Base-by-base conservation (phyloP, 1,284 basidiomycete species). In the Pascua sp. region DNA sequence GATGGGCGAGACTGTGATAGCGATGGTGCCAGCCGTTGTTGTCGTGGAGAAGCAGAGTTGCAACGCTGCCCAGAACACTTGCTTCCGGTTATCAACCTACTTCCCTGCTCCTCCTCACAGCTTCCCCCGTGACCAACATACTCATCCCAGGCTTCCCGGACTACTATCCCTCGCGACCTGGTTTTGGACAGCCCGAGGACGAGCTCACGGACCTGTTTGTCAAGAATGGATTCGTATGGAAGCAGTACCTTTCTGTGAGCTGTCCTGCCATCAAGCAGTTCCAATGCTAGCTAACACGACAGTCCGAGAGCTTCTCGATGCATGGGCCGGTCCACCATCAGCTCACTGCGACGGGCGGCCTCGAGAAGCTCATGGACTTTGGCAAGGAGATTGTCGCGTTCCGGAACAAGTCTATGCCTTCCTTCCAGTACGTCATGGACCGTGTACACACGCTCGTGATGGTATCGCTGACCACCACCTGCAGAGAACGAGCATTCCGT, bases 181-280 rank as follows among this genome's bases (percentile, higher is more conserved):
- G 86, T 5, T 89, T 91, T 37, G 84, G 85, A 8, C 90, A 94
- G 74, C 86, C 89, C 36, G 94, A 96, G 75, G 92, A 96, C 69
- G 77, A 85, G 5, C 79, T 96, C 55, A 87, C 89, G 0, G 86
- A 90, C 57, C 69, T 75, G 0, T 88, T 87, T 65, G 85, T 97
- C 57, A 89, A 89, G 78, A 83, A 84, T 70, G 95, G 95, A 0
- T 89, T 89, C 61, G 70, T 80, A 8, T 79, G 86, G 24, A 78
- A 80, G 36, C 80, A 80, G 15, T 59, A 62, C 47, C 45, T 54
- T 11, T 59, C 60, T 11, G 60, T 62, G 45, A 47, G 45, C 24
- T 42, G 3, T 7, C 5, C 24, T 42, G 3, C 12, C 5, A 11
- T 18, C 5, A 13, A 12, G 4, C 10, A 12, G n/a, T 37, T 9